Conservation (phyloP, 2,329 filamentous ascomycete genomes). For the Grosmannia penicillata region DNA sequence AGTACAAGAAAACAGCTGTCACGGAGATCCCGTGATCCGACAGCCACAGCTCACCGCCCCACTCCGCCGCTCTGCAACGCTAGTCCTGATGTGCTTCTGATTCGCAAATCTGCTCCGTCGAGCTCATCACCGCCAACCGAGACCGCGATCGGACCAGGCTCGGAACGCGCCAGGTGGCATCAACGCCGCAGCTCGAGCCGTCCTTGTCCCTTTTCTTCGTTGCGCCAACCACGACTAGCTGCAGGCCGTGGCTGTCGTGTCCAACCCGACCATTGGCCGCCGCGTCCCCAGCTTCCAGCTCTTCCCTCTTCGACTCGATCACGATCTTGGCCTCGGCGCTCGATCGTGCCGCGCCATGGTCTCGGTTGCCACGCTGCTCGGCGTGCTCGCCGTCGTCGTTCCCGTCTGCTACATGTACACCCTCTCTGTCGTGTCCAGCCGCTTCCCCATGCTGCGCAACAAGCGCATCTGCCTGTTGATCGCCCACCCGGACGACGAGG, state of each 20-base stretch:
- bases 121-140: not conserved
- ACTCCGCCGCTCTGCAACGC: not conserved
- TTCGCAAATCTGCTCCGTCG: not conserved
- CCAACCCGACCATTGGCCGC: no score
- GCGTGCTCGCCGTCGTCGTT: conserved; percentile 24
- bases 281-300: not conserved
- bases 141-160: not conserved
- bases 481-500: conserved; percentile 95
- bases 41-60: no score
- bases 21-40: no score
- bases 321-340: no score
- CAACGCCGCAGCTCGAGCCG: not conserved
- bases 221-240: no score
- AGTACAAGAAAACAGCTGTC: no score
- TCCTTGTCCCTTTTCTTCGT: not conserved
- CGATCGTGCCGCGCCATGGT: not conserved
- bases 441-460: conserved; percentile 55
- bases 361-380: conserved; percentile 10
- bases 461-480: conserved; percentile 88
- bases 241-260: not conserved
- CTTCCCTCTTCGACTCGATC: no score
- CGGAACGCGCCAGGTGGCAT: conserved; percentile 10
- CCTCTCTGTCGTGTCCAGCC: conserved; percentile 26
- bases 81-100: not conserved
- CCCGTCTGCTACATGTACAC: conserved; percentile 39